Conservation (phyloP, 345 rosid species). For the Eucalyptus curtisii region DNA sequence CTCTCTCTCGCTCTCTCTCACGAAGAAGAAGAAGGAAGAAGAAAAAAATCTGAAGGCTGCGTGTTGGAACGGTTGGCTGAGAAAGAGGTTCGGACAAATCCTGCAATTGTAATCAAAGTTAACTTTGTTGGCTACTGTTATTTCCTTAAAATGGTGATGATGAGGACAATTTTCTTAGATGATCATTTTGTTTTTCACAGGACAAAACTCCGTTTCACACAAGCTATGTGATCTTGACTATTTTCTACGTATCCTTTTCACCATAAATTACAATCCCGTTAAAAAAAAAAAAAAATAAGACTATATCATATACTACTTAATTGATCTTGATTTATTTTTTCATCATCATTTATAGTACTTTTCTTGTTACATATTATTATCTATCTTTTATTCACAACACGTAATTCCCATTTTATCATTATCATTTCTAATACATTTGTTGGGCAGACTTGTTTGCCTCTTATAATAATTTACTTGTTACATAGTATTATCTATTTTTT, state of each 20-base stretch:
- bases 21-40: not conserved
- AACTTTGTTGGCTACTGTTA: not conserved
- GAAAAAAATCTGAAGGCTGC: not conserved
- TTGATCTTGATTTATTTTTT: not conserved
- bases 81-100: not conserved
- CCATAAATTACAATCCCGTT: not conserved
- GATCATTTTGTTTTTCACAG: not conserved
- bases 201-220: not conserved
- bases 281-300: fast-evolving
- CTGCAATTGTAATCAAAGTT: not conserved
- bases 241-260: not conserved
- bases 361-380: not conserved
- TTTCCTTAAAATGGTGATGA: not conserved
- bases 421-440: too few species aligned
- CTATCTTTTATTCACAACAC: fast-evolving
- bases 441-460: fast-evolving
- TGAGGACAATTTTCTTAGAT: not conserved
- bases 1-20: not conserved
- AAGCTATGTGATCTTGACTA: fast-evolving
- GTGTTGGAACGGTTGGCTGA: not conserved
- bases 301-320: fast-evolving
- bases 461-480: fast-evolving
- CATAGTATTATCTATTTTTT: fast-evolving
- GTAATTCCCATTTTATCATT: not conserved
- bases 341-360: not conserved